Evolutionary conservation across 2,329 filamentous ascomycete genomes (phyloP), one percentile per base, ranked within the genome.

Genomic region (Venturia pyrina): DNA sequence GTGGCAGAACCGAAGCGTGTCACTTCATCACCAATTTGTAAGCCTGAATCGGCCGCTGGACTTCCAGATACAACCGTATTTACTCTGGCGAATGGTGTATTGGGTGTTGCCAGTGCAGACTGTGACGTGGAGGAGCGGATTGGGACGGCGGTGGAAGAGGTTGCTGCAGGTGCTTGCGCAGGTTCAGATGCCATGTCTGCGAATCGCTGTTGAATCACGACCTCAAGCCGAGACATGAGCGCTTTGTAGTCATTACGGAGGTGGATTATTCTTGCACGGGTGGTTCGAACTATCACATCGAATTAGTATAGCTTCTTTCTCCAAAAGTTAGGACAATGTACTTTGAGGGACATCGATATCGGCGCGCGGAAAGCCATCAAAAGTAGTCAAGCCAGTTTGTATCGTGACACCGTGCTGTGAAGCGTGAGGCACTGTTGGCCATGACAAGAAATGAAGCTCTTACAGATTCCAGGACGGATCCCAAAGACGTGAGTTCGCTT

Each of bases 271-370:
- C 90, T 87, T 37, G 93, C 85, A 76, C 95, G 85, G 46, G 93
- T 96, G n/a, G 91, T 96, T 68, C 95, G 90, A 74, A 99, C 91
- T 96, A 71, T 65, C 21, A 17, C 62, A 61, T 53, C 64, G 17
- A 34, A 37, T 71, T 66, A 72, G 70, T 62, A 53, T 66, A 40
- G 24, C 61, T 62, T 61, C 15, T 59, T 37, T 19, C 11, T 56
- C 37, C 44, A 21, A 32, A 57, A 41, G 41, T 50, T 62, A 65
- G 19, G 43, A 50, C 67, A 59, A 63, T 82, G 70, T 86, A 95
- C 91, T 95, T 78, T 97, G 93, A 34, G 95, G 89, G 68, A 99
- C 89, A 75, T 99, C 95, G 69, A 99, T 88, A 77, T 99, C 95
- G 71, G 90, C 88, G 74, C 95, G 86, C 41, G 95, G 95, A 75